Evolutionary conservation across 495 filamentous ascomycete species (phyloP), one percentile per base, ranked within the genome.

Genomic region (Pyrenula massariospora): DNA sequence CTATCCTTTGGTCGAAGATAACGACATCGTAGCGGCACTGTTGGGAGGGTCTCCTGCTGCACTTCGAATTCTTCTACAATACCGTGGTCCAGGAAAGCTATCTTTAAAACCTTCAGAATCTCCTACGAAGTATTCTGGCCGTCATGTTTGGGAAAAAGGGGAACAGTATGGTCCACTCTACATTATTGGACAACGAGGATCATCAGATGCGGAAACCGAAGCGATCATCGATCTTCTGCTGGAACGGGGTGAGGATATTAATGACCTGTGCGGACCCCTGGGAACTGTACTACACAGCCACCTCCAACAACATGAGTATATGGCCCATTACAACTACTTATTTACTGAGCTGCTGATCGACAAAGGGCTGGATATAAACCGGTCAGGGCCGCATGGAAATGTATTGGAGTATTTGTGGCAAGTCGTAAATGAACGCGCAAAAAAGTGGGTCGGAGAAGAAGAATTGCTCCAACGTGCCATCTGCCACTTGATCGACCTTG

Each of bases 171-270:
- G 42, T 11, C 42, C 42, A 48, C 19, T 48, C 42, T 48, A 19
- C 11, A 19, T 19, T 11, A 48, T 48, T 19, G 42, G 42, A 11
- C 11, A 48, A 48, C 42, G 42, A 22, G 11, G 12, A 11, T 10
- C 19, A 12, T 2, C 48, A 5, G 24, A n/a, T 48, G 42, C 24
- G 23, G n/a, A n/a, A n/a, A n/a, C n/a, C n/a, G 54, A 54, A 21
- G 20, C 23, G 19, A 48, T 48, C 11, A 56, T 56, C 15, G 54
- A 56, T 49, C n/a, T 56, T 19, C 50, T 56, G 10, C 11, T 48
- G 25, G 23, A 10, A 21, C 54, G 54, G 8, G 54, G 54, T 22
- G 54, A 56, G 24, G 48, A 56, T 22, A 56, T 54, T 20, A 56
- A 56, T 24, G 54, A 20, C 11, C 54, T 49, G 31, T 56, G 48